Percentiles rank a stretch among this genome's conserved stretches.
Evolutionary conservation across 2,329 filamentous ascomycete genomes (phyloP).

Genomic region (Passalora sequoiae): DNA sequence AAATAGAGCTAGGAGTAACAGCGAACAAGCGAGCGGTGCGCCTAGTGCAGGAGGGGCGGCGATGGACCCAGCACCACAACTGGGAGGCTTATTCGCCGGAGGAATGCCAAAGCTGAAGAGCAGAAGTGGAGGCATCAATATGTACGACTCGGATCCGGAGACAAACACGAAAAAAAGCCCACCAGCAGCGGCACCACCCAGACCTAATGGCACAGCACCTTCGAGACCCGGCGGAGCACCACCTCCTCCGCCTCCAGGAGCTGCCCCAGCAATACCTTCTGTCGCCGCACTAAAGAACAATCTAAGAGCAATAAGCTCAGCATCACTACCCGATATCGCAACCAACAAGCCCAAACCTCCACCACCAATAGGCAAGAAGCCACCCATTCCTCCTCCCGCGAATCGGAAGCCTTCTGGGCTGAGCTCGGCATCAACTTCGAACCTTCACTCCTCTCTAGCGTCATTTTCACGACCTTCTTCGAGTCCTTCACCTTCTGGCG

Average conservation of each 20-base stretch:
- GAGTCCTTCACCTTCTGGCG: slow-evolving; percentile 58
- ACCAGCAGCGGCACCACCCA: slow-evolving; percentile 40
- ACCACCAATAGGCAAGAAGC: slow-evolving; percentile 71
- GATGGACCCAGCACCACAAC: slow-evolving; percentile 65
- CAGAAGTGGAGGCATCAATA: slow-evolving; percentile 58
- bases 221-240: slow-evolving; percentile 45
- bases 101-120: slow-evolving; percentile 95
- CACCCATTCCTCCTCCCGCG: slow-evolving; percentile 53
- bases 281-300: slow-evolving; percentile 47
- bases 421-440: slow-evolving; percentile 34
- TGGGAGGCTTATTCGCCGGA: slow-evolving; percentile 83
- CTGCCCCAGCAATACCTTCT: slow-evolving; percentile 43
- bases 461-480: slow-evolving; percentile 44
- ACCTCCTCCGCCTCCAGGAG: slow-evolving; percentile 50
- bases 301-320: slow-evolving; percentile 55
- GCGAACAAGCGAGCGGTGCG: slow-evolving; percentile 56
- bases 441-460: slow-evolving; percentile 31
- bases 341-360: slow-evolving; percentile 61
- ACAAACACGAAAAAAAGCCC: slow-evolving; percentile 45
- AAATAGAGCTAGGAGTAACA: slow-evolving; percentile 75
- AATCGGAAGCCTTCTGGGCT: slow-evolving; percentile 53
- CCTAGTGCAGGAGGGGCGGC: slow-evolving; percentile 39
- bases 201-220: slow-evolving; percentile 23
- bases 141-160: slow-evolving; percentile 70
- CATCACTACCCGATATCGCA: slow-evolving; percentile 50